A percentile compares a stretch with the other conserved stretches of the same genome.
These are phyloP conservation scores for Phytophthora pinifolia DNA, from an alignment of 352 stramenopile species.

Conservation along the genomic window DNA sequence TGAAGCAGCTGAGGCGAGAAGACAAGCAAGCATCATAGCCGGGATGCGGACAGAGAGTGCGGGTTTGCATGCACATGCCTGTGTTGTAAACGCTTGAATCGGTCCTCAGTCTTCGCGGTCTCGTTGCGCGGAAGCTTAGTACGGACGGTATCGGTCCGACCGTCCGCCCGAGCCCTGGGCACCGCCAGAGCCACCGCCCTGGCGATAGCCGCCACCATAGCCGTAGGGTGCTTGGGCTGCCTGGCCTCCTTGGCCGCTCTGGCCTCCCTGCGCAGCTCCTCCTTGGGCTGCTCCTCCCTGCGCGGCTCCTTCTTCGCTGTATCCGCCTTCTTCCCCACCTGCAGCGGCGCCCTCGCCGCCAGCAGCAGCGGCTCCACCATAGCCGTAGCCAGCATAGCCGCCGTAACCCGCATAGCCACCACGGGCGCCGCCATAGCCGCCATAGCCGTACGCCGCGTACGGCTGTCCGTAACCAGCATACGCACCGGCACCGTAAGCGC, in stretches of 20 bases:
- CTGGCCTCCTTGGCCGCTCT: conserved; percentile 1
- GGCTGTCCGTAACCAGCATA: conserved; percentile 41
- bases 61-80: not conserved
- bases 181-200: conserved; percentile 47
- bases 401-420: conserved; percentile 29
- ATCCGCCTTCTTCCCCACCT: conserved; percentile 36
- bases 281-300: conserved; percentile 21
- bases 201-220: conserved; percentile 53
- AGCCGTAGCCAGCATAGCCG: conserved; percentile 32
- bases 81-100: conserved; percentile 7
- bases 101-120: conserved; percentile 17
- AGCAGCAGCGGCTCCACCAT: conserved; percentile 34
- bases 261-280: conserved; percentile 6
- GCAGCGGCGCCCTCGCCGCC: conserved; percentile 28
- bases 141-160: conserved; percentile 84
- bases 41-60: conserved; percentile 13
- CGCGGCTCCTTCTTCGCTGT: conserved; percentile 29
- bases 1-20: conserved; percentile 8
- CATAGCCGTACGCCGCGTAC: conserved; percentile 42
- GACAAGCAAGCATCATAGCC: conserved; percentile 11
- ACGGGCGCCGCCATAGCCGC: conserved; percentile 48
- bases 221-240: conserved; percentile 20
- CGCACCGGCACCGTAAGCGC: conserved; percentile 29
- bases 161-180: conserved; percentile 57
- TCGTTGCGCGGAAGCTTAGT: conserved; percentile 45